These are phyloP conservation scores for Aspergillus candidus DNA, from an alignment of 2,329 filamentous ascomycete species.

Conservation along the genomic window DNA sequence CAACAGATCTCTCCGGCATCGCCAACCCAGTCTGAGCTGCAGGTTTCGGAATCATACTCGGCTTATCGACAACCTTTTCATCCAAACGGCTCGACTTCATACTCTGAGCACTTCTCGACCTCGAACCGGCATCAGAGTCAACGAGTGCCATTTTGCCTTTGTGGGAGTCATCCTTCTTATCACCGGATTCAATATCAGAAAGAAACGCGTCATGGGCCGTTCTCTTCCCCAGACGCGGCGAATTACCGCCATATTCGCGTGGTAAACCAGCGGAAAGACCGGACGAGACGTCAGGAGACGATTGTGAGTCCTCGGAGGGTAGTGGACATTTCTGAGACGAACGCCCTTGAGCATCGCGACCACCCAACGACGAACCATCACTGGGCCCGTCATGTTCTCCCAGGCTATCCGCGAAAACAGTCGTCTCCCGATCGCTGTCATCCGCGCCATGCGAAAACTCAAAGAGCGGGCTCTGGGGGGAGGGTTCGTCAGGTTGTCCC, in stretches of 20 bases:
- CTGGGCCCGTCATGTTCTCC: too few relatives aligned
- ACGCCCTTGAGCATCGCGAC: background rate
- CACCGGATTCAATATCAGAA: conserved; percentile 21
- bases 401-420: too few relatives aligned
- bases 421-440: background rate
- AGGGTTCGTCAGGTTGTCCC: conserved; percentile 3
- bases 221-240: conserved; percentile 20
- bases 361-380: background rate
- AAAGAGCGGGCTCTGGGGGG: conserved; percentile 16
- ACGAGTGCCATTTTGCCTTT: background rate
- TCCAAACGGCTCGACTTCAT: background rate
- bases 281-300: background rate
- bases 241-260: background rate
- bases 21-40: background rate
- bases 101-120: background rate
- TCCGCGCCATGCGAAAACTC: conserved; percentile 6
- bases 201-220: conserved; percentile 24
- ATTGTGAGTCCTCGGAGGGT: background rate
- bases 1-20: background rate
- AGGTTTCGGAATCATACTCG: conserved; percentile 5
- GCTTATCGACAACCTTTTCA: background rate
- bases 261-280: background rate
- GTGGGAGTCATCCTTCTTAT: conserved; percentile 8
- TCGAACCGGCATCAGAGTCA: background rate
- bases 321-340: background rate